Conservation (phyloP, 176 grass and related monocot genomes). For the Zoysia japonica region DNA sequence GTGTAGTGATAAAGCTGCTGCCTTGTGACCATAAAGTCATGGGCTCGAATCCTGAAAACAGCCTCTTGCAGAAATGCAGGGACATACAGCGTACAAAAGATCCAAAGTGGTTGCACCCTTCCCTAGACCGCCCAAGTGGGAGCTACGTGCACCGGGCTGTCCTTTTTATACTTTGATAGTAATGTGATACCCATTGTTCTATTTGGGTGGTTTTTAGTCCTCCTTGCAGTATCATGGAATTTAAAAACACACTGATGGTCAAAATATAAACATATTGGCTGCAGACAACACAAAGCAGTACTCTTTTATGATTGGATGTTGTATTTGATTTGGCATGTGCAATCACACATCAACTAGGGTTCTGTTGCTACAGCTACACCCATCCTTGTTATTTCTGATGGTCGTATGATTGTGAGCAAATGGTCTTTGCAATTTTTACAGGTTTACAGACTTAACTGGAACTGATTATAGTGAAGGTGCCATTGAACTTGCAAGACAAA, state of each 20-base stretch:
- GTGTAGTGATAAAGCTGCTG: too few relatives aligned
- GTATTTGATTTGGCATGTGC: background rate
- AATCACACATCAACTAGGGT: background rate
- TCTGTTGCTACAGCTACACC: background rate
- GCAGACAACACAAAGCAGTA: background rate
- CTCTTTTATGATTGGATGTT: background rate
- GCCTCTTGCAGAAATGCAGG: too few relatives aligned
- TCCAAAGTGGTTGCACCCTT: too few relatives aligned
- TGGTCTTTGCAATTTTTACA: constrained; percentile 31
- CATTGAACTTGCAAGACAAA: constrained; percentile 80
- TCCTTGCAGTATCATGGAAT: background rate
- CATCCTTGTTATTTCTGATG: constrained; percentile 3
- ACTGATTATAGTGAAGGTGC: constrained; percentile 97
- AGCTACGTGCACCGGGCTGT: too few relatives aligned
- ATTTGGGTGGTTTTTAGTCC: background rate
- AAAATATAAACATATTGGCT: background rate
- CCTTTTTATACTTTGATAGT: too few relatives aligned
- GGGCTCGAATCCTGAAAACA: too few relatives aligned
- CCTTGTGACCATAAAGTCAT: too few relatives aligned
- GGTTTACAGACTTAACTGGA: constrained; percentile 89
- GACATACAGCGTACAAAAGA: too few relatives aligned
- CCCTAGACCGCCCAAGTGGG: too few relatives aligned
- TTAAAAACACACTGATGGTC: too few relatives aligned
- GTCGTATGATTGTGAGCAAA: constrained; percentile 1
- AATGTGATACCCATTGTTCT: background rate